Conservation (phyloP, 176 grass and related monocot species). For the Oryza brachyantha region DNA sequence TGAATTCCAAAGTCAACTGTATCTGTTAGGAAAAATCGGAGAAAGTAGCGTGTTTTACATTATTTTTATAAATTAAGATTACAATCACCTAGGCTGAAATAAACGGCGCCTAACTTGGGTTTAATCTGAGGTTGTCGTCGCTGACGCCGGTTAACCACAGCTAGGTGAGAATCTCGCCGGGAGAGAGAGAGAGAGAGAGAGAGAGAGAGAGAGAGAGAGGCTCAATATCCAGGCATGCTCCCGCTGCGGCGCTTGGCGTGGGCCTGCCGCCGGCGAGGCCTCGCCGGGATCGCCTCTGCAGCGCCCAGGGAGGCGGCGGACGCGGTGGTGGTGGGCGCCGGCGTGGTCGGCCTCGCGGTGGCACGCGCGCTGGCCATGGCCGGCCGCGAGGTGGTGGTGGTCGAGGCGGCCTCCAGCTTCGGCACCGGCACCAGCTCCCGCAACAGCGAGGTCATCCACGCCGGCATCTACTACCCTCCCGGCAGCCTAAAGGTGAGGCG, state of each 20-base stretch:
- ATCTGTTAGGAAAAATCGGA: too few relatives aligned
- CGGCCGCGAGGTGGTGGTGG: constrained; percentile 78
- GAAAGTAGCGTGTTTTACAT: too few relatives aligned
- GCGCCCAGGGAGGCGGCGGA: constrained; percentile 59
- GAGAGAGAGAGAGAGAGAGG: too few relatives aligned
- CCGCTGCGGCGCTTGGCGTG: constrained; percentile 17
- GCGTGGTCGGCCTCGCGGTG: constrained; percentile 73
- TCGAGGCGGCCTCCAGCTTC: constrained; percentile 76
- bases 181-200: too few relatives aligned
- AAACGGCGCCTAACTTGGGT: too few relatives aligned
- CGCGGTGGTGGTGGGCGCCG: constrained; percentile 80
- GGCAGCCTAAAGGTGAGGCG: constrained; percentile 70
- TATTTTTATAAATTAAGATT: too few relatives aligned
- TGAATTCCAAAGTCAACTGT: too few relatives aligned
- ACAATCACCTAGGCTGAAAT: too few relatives aligned
- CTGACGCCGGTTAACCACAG: too few relatives aligned
- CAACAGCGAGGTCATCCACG: constrained; percentile 96
- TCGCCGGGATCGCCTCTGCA: constrained; percentile 22
- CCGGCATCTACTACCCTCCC: constrained; percentile 85
- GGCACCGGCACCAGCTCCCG: constrained; percentile 92
- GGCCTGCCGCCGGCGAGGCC: constrained; percentile 26
- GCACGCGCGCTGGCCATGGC: constrained; percentile 71
- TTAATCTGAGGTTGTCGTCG: too few relatives aligned
- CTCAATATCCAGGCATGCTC: constrained; percentile 14
- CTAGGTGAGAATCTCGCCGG: too few relatives aligned